Evolutionary conservation across 1,284 basidiomycete species (phyloP).

Genomic region (Hymenochaete sp.): DNA sequence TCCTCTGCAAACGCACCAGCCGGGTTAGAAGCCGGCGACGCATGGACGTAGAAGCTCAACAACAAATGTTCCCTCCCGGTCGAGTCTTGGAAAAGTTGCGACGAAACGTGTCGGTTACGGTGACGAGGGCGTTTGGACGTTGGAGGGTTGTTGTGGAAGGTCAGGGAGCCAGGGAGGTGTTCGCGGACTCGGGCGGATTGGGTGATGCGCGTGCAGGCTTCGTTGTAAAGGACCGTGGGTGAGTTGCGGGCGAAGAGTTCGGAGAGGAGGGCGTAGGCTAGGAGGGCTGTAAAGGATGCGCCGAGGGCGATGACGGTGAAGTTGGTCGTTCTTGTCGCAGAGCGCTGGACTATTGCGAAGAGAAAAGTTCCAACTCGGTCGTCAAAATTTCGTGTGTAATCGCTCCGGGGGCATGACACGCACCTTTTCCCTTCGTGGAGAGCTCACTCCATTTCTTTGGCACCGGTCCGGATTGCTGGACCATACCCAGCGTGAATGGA

Average conservation of each 20-base stretch:
- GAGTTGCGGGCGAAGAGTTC: constrained; percentile 92
- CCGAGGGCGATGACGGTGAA: constrained; percentile 77
- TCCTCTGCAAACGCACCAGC: constrained; percentile 40
- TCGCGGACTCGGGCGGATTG: constrained; percentile 59
- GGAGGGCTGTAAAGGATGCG: constrained; percentile 70
- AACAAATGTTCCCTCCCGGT: constrained; percentile 71
- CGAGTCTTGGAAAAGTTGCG: constrained; percentile 61
- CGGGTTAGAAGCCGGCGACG: constrained; percentile 31
- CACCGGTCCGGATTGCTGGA: constrained; percentile 47
- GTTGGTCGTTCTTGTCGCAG: constrained; percentile 75
- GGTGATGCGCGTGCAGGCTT: constrained; percentile 80
- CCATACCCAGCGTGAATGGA: constrained; percentile 75
- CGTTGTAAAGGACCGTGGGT: constrained; percentile 80
- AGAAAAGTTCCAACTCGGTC: too few species aligned
- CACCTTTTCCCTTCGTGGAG: constrained; percentile 75
- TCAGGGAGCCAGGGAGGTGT: constrained; percentile 54
- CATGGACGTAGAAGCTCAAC: constrained; percentile 69
- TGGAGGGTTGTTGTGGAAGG: constrained; percentile 73
- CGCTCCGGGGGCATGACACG: constrained; percentile 23
- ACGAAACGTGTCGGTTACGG: constrained; percentile 68
- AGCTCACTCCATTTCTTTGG: constrained; percentile 78
- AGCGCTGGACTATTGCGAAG: constrained; percentile 53
- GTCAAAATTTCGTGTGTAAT: too few species aligned
- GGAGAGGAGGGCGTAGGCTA: constrained; percentile 79
- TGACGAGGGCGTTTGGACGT: constrained; percentile 63